Conservation (phyloP, 805 yeast genomes). For the Candida nanaspora region DNA sequence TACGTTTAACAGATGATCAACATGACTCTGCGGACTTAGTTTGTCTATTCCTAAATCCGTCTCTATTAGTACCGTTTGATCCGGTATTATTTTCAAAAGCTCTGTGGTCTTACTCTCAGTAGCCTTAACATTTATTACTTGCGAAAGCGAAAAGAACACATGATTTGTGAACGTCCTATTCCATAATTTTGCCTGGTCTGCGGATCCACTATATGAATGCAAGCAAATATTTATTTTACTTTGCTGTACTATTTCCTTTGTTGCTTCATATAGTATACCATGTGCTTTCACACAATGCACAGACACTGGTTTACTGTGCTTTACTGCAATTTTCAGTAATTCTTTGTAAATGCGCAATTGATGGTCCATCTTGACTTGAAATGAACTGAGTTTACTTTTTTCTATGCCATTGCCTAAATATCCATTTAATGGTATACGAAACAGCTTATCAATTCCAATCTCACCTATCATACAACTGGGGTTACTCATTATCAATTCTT, state of each 20-base stretch:
- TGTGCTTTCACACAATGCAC: conserved; percentile 83
- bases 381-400: conserved; percentile 15
- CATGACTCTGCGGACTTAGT: not conserved
- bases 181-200: conserved; percentile 55
- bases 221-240: conserved; percentile 43
- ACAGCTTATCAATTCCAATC: conserved; percentile 79
- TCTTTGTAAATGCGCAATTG: conserved; percentile 47
- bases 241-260: conserved; percentile 15
- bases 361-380: conserved; percentile 56
- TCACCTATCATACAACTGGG: conserved; percentile 61
- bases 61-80: conserved; percentile 36
- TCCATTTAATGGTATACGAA: conserved; percentile 59
- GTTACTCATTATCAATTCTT: conserved; percentile 19
- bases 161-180: conserved; percentile 25
- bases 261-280: conserved; percentile 45
- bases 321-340: conserved; percentile 50
- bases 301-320: conserved; percentile 47
- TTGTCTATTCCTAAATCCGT: conserved; percentile 38
- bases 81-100: conserved; percentile 28
- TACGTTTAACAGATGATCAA: not conserved
- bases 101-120: not conserved
- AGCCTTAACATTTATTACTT: conserved; percentile 36
- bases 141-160: conserved; percentile 48
- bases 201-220: conserved; percentile 83
- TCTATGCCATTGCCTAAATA: conserved; percentile 31